Percentiles rank a stretch among this genome's conserved stretches.
These are phyloP conservation scores for Butyriboletus loyo DNA, from an alignment of 768 basidiomycete species.

Conservation along the genomic window DNA sequence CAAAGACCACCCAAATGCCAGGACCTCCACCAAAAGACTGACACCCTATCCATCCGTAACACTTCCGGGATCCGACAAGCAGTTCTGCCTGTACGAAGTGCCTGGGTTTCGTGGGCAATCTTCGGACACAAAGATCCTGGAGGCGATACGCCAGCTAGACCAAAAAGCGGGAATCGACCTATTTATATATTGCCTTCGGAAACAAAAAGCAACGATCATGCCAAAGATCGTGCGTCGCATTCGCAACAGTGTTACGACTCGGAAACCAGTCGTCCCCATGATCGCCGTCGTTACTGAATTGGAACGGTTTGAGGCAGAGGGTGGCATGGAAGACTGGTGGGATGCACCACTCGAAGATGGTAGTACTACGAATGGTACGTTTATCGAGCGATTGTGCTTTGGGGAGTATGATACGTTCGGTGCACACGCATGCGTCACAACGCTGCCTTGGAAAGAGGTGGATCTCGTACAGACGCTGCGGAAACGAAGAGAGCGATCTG, in stretches of 20 bases:
- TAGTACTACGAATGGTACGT: constrained; percentile 26
- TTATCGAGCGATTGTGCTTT: constrained; percentile 22
- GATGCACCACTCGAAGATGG: neutral
- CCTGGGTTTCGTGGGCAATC: constrained; percentile 16
- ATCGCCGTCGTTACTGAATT: constrained; percentile 28
- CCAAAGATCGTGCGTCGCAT: constrained; percentile 8
- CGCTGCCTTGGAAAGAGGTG: constrained; percentile 17
- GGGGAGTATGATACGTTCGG: constrained; percentile 26
- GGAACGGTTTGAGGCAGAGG: constrained; percentile 15
- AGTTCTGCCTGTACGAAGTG: constrained; percentile 21
- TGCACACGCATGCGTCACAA: constrained; percentile 40
- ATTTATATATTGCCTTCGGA: constrained; percentile 26
- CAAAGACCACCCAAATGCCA: constrained; percentile 11
- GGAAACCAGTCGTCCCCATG: constrained; percentile 11
- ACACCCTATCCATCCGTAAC: neutral
- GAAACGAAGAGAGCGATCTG: constrained; percentile 18
- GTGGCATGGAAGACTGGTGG: constrained; percentile 35
- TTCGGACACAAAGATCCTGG: constrained; percentile 8
- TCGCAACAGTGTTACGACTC: neutral
- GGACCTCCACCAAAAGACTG: neutral
- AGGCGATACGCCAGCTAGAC: constrained; percentile 17
- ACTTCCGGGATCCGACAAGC: neutral
- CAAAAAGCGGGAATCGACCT: constrained; percentile 16
- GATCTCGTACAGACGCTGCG: constrained; percentile 12
- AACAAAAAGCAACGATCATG: constrained; percentile 14